Evolutionary conservation across 2,329 filamentous ascomycete species (phyloP), one percentile per base, ranked within the genome.

Genomic region (Aspergillus ustus): DNA sequence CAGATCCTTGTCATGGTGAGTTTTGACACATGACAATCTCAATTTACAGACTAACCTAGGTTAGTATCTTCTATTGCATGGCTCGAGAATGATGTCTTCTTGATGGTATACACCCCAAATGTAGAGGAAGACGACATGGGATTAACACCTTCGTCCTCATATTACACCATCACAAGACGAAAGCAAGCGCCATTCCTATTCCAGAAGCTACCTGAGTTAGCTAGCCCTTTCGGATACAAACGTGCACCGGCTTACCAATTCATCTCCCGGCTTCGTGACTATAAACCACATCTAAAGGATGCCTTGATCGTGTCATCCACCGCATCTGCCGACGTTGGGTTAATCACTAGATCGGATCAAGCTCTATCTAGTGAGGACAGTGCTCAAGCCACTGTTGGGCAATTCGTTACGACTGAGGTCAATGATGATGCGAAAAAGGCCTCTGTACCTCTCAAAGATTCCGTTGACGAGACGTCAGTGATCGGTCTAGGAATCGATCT

Each of bases 51-150:
- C 61, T 66, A 57, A 65, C 71, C 77, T 43, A 37, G 31, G 49
- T 28, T 62, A 80, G 91, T 96, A 2, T 91, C 92, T 4, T 90
- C 90, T 17, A 83, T 99, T 45, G 84, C 85, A 43, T 99, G 96
- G 95, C 84, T 98, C 20, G 91, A 95, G 71, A 97, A 95, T 68
- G 81, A 96, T 69, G 80, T 94, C 2, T 96, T 97, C 73, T 82
- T 98, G 49, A 84, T 89, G 59, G 86, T 95, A 22, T 90, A 97
- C 76, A 92, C 91, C 1, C 84, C 86, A n/a, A 79, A 75, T 57
- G 62, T 63, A n/a, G 80, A 84, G 31, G 84, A 84, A 63, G 82
- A 83, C 59, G 84, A 85, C 44, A 81, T 83, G 57, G 78, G 79
- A 25, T 70, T 70, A 28, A 81, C 83, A 8, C 85, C 88, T 6